Conservation (phyloP, 495 filamentous ascomycete species). For the Aspergillus bridgeri region DNA sequence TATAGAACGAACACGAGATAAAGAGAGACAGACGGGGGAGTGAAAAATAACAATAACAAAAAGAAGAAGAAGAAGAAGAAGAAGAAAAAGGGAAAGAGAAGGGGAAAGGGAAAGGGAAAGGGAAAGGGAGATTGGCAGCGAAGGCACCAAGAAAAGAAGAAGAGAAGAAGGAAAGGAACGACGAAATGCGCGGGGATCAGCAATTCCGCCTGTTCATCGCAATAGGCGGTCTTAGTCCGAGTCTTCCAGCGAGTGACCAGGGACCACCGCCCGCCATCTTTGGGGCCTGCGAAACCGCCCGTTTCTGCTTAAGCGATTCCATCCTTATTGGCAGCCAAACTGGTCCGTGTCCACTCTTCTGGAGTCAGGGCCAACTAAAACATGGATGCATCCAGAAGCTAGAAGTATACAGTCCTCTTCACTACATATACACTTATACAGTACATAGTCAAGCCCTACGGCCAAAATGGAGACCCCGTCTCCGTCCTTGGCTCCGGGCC, state of each 20-base stretch:
- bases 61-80: constrained; percentile 4
- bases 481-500: no score
- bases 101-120: not conserved
- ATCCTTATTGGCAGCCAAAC: not conserved
- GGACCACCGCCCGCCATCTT: not conserved
- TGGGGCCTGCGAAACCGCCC: not conserved
- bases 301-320: not conserved
- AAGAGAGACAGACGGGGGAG: constrained; percentile 6
- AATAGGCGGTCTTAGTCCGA: not conserved
- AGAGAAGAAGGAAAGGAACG: constrained; percentile 10
- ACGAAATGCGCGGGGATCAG: not conserved
- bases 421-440: no score
- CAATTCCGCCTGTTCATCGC: constrained; percentile 3
- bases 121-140: not conserved
- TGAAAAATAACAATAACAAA: no score
- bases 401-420: not conserved
- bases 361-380: not conserved
- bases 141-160: constrained; percentile 2
- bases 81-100: not conserved
- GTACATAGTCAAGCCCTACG: no score
- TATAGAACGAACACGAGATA: not conserved
- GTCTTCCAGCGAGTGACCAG: not conserved
- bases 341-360: not conserved
- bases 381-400: not conserved
- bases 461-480: not conserved